These are phyloP conservation scores for Colletotrichum plurivorum DNA, from an alignment of 2,329 filamentous ascomycete species.

Conservation along the genomic window DNA sequence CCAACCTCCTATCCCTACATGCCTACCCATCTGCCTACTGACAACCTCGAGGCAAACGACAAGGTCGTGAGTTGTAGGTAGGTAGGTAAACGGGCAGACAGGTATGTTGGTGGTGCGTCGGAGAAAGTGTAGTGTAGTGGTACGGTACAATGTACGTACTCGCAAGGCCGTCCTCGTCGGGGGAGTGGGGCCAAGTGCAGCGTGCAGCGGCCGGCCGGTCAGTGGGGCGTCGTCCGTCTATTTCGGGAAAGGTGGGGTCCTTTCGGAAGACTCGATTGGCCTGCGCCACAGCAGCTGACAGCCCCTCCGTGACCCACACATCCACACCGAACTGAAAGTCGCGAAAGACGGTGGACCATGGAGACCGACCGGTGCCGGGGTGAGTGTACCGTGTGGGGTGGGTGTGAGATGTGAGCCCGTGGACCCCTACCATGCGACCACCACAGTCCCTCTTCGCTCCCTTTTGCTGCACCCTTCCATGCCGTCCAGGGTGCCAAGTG, in stretches of 20 bases:
- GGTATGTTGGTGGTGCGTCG: conserved; percentile 15
- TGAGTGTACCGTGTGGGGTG: not conserved
- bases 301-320: conserved; percentile 46
- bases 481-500: conserved; percentile 8
- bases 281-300: conserved; percentile 56
- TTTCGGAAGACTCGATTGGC: conserved; percentile 50
- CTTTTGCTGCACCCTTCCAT: conserved; percentile 2
- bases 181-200: conserved; percentile 20
- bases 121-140: conserved; percentile 14
- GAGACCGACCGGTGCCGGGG: not conserved
- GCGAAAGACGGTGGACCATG: not conserved
- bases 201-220: conserved; percentile 22
- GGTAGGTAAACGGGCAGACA: too few species aligned
- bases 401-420: conserved; percentile 6
- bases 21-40: too few species aligned
- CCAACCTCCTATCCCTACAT: too few species aligned
- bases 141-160: not conserved
- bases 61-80: too few species aligned
- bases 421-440: conserved; percentile 13
- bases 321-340: conserved; percentile 24
- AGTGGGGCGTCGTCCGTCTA: conserved; percentile 27
- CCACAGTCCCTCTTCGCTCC: not conserved
- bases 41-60: too few species aligned
- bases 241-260: conserved; percentile 36
- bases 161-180: conserved; percentile 16